Evolutionary conservation across 2,329 filamentous ascomycete genomes (phyloP), one percentile per base, ranked within the genome.

Genomic region (Hypoxylon sp.): DNA sequence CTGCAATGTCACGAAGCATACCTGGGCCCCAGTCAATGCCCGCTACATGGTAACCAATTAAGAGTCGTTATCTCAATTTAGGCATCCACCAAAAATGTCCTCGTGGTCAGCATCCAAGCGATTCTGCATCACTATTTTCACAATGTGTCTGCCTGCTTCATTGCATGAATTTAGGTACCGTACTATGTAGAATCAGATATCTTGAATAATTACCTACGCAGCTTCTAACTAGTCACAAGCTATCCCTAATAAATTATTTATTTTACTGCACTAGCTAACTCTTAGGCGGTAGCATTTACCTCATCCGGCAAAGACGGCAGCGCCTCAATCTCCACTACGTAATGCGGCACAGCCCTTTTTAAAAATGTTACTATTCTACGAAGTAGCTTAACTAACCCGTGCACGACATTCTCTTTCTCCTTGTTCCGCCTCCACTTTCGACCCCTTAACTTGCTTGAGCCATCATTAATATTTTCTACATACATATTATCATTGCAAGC

Each of bases 261-360:
- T 51, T 17, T 20, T 12, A 44, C n/a, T 15, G 35, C 12, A 15
- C 12, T 31, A 16, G 11, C 46, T 50, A 51, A 23, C 20, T 27
- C 36, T 35, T 11, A 47, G 51, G 35, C 23, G 30, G 45, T 43
- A 53, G 38, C 25, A 34, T 7, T 34, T 51, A 13, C 38, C 38
- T 52, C 17, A 32, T 12, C 27, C 21, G 47, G 42, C 25, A 55
- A 51, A 48, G 34, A 36, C 47, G 32, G 47, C 51, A 40, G 51
- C 47, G 51, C 51, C 47, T 55, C 46, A 37, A n/a, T 37, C 30
- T 13, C 51, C 46, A 38, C 47, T 52, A 35, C 32, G 51, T 47
- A 51, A 42, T 46, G 51, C 35, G 41, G 41, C 51, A 31, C 41
- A 50, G 46, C 37, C 36, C 20, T 25, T 38, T 42, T 46, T 55